A percentile compares a stretch with the other conserved stretches of the same genome.
These are phyloP conservation scores for Lanzia echinophila DNA, from an alignment of 2,329 filamentous ascomycete genomes.

Conservation along the genomic window DNA sequence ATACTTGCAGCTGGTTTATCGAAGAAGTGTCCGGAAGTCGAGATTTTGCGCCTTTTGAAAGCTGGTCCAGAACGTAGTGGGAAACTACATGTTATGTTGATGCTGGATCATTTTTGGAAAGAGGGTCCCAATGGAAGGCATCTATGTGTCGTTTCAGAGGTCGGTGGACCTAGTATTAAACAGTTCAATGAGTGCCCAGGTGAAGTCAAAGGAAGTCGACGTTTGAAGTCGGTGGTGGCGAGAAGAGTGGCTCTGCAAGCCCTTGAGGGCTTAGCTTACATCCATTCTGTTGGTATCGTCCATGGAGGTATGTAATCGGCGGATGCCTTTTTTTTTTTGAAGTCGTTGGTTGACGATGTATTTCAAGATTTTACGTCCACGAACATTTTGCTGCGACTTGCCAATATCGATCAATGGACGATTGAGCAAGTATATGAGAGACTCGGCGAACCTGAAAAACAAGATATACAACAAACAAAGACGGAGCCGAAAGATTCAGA, in stretches of 20 bases:
- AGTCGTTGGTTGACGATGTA: too few species aligned
- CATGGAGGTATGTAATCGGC: conserved; percentile 20
- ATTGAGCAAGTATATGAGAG: conserved; percentile 13
- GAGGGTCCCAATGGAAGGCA: conserved; percentile 40
- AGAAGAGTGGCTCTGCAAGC: conserved; percentile 15
- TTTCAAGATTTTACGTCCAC: conserved; percentile 15
- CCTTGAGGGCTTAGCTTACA: conserved; percentile 14
- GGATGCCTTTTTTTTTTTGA: too few species aligned
- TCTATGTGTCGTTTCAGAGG: conserved; percentile 34
- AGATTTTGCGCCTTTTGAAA: conserved; percentile 14
- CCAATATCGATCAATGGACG: conserved; percentile 17
- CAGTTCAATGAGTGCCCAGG: conserved; percentile 19
- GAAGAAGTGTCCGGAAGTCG: conserved; percentile 13
- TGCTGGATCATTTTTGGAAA: conserved; percentile 22
- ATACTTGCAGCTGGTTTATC: conserved; percentile 15
- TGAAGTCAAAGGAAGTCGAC: conserved; percentile 14
- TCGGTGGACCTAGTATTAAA: conserved; percentile 19
- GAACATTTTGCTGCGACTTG: conserved; percentile 17
- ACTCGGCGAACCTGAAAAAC: conserved; percentile 14
- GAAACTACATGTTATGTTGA: conserved; percentile 14
- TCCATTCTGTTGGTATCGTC: conserved; percentile 14
- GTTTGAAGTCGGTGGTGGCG: conserved; percentile 15
- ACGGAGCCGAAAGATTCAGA: not conserved
- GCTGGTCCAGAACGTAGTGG: conserved; percentile 8
- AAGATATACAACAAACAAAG: not conserved